Conservation (phyloP, 2,329 filamentous ascomycete species). For the Domatiomyces globalis region DNA sequence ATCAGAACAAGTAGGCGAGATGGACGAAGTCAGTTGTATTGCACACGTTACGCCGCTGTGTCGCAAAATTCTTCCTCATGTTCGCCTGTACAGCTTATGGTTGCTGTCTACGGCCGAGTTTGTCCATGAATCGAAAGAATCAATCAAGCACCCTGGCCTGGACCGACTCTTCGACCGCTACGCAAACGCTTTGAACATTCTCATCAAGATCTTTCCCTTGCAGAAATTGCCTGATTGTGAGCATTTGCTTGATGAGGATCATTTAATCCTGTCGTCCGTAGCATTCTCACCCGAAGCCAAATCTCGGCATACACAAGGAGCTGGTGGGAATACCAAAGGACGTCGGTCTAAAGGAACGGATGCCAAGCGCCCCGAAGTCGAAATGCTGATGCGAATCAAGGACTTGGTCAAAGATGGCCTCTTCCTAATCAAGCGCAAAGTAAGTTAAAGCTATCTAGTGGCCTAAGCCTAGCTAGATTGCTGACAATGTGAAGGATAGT, state of each 20-base stretch:
- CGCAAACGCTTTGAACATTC: constrained; percentile 45
- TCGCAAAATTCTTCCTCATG: constrained; percentile 47
- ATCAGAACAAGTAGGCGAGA: not conserved
- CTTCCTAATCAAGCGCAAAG: constrained; percentile 38
- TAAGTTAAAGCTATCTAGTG: constrained; percentile 13
- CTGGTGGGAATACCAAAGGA: constrained; percentile 1
- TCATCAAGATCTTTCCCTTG: constrained; percentile 46
- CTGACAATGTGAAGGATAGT: constrained; percentile 8
- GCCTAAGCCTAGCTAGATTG: constrained; percentile 1
- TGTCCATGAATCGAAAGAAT: not conserved
- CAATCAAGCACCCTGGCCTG: not conserved
- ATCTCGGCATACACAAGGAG: constrained; percentile 21
- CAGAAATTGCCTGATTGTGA: constrained; percentile 40
- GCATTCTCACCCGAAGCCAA: constrained; percentile 30
- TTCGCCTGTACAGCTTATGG: constrained; percentile 58
- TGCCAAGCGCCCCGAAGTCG: constrained; percentile 39
- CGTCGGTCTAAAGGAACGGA: constrained; percentile 18
- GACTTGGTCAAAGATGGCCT: constrained; percentile 50
- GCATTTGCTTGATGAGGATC: constrained; percentile 56
- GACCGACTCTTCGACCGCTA: constrained; percentile 44
- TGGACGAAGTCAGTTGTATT: not conserved
- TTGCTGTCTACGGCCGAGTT: constrained; percentile 35
- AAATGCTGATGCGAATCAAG: constrained; percentile 53
- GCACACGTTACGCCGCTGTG: constrained; percentile 40
- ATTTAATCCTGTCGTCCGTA: constrained; percentile 50